Evolutionary conservation across 1,284 basidiomycete species (phyloP).

Genomic region (Psilocybe mexicana): DNA sequence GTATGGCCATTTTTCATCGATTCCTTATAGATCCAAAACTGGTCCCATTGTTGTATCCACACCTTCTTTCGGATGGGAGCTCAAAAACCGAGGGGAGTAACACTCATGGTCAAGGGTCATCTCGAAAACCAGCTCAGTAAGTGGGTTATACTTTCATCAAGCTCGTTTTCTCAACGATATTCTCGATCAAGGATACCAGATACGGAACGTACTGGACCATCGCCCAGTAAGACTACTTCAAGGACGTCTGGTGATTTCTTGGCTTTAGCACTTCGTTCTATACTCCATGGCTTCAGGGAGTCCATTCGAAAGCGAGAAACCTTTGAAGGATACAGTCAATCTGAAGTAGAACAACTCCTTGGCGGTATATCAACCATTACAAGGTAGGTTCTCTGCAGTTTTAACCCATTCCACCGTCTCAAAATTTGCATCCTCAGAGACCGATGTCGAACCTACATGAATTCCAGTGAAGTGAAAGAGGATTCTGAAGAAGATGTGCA

Average conservation of each 20-base stretch:
- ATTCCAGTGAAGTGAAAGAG: slow-evolving; percentile 7
- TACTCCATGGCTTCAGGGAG: slow-evolving; percentile 26
- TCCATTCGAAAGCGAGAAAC: slow-evolving; percentile 19
- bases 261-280: slow-evolving; percentile 15
- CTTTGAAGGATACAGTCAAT: slow-evolving; percentile 21
- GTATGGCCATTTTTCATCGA: slow-evolving; percentile 87
- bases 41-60: slow-evolving; percentile 22
- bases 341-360: slow-evolving; percentile 23
- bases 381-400: slow-evolving; percentile 10
- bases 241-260: neutral
- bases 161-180: slow-evolving; percentile 3
- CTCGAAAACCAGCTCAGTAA: neutral
- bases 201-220: neutral
- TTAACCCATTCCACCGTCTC: no score
- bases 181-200: neutral
- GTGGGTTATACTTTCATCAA: neutral
- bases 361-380: slow-evolving; percentile 23
- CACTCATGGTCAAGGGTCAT: slow-evolving; percentile 72
- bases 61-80: slow-evolving; percentile 11
- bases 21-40: slow-evolving; percentile 25
- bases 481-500: slow-evolving; percentile 21
- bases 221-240: neutral
- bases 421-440: slow-evolving; percentile 7
- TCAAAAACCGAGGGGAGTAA: slow-evolving; percentile 8
- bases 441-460: slow-evolving; percentile 15